These are phyloP conservation scores for Tulasnella calospora DNA, from an alignment of 768 basidiomycete genomes.

Conservation along the genomic window DNA sequence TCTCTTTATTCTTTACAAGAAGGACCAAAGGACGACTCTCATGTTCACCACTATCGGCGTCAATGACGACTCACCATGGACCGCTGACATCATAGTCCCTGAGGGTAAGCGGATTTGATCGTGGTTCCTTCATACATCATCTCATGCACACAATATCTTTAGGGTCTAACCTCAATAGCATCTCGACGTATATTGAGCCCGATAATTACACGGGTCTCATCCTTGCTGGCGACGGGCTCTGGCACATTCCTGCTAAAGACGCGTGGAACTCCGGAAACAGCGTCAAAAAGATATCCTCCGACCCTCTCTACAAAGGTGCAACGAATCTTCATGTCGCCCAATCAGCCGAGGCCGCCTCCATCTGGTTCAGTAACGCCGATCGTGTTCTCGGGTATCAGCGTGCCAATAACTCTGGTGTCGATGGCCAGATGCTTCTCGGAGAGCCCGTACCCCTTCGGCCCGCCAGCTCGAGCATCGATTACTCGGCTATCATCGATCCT, in stretches of 20 bases:
- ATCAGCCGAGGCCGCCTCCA: not conserved
- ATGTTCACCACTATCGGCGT: not conserved
- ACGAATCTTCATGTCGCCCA: not conserved
- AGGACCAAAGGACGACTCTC: not conserved
- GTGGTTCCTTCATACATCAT: not conserved
- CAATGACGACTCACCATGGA: not conserved
- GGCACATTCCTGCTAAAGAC: constrained; percentile 8
- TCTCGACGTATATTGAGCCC: constrained; percentile 3
- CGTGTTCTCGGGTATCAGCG: not conserved
- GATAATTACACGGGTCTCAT: constrained; percentile 1
- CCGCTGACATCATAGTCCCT: not conserved
- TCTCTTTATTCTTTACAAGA: constrained; percentile 16
- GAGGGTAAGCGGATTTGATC: not conserved
- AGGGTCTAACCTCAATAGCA: not conserved
- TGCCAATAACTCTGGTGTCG: not conserved
- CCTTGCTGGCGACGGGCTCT: constrained; percentile 16
- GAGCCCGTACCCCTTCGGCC: not conserved
- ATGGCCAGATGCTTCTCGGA: not conserved
- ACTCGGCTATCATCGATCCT: constrained; percentile 19
- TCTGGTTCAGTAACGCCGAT: not conserved
- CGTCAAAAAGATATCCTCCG: not conserved
- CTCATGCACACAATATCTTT: not conserved
- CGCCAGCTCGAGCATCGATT: constrained; percentile 6
- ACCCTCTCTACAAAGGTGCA: not conserved
- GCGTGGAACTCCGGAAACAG: not conserved